Evolutionary conservation across 1,284 basidiomycete genomes (phyloP).

Genomic region (Apiotrichum sp.): DNA sequence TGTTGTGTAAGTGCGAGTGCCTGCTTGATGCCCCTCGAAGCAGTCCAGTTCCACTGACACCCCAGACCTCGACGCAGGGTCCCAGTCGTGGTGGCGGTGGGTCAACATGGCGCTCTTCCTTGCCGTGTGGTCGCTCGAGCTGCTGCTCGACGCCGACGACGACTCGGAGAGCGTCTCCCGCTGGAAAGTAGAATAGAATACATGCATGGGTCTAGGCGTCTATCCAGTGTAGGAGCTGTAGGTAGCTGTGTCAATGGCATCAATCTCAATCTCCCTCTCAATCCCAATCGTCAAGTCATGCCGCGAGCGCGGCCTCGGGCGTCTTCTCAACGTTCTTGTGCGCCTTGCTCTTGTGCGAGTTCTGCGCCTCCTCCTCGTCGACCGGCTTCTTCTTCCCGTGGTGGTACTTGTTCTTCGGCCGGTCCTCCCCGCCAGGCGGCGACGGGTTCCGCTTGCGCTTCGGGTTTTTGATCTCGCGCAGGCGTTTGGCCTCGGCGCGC

Average conservation of each 20-base stretch:
- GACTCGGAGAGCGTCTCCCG: slow-evolving; percentile 35
- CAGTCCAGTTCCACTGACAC: neutral
- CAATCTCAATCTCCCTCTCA: too few relatives aligned
- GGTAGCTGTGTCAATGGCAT: too few relatives aligned
- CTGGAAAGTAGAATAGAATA: slow-evolving; percentile 42
- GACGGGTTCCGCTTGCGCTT: slow-evolving; percentile 3
- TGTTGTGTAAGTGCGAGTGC: slow-evolving; percentile 34
- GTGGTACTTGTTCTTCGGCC: neutral
- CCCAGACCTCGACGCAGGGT: slow-evolving; percentile 46
- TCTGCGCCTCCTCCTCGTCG: too few relatives aligned
- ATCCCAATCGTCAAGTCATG: too few relatives aligned
- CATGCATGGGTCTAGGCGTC: neutral
- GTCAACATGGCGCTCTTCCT: slow-evolving; percentile 46
- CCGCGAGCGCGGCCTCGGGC: too few relatives aligned
- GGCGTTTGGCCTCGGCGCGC: slow-evolving; percentile 1
- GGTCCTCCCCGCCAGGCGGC: neutral
- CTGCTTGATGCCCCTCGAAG: neutral
- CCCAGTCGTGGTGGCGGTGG: slow-evolving; percentile 48
- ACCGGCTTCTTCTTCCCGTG: neutral
- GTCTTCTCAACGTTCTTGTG: too few relatives aligned
- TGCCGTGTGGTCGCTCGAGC: slow-evolving; percentile 45
- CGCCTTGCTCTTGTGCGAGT: too few relatives aligned
- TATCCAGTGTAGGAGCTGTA: too few relatives aligned
- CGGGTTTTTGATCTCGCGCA: neutral
- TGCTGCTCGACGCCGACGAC: slow-evolving; percentile 46